Base-by-base conservation (phyloP, 2,329 filamentous ascomycete species). In the Epichloe sibirici region DNA sequence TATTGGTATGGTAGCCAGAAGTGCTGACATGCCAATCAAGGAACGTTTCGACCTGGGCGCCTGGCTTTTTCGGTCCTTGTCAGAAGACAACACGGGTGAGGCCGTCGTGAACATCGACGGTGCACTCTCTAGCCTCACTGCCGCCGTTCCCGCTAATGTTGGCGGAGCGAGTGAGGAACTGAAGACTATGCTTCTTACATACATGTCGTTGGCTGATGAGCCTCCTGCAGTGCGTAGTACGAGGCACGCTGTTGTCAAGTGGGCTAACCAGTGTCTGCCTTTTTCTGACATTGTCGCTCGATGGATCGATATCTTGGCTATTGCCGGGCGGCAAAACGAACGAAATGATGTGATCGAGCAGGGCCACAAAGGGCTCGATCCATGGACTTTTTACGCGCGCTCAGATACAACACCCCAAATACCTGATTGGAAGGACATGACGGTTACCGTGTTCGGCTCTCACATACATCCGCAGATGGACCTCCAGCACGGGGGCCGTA, bases 101-200 rank as follows among this genome's bases (percentile, higher is more conserved):
- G 84, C 90, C 1, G 85, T 86, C 46, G 83, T 95, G 56, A 93
- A 89, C 62, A 90, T 97, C 52, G 90, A 97, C 61, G 88, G 91
- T 49, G 86, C 90, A 0, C 71, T 97, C 3, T 91, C 90, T 4
- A 89, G 84, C 52, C 74, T 95, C 56, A 75, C 72, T 38, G 70
- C 66, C 2, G 70, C 74, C 12, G 75, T 79, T 53, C 58, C 67
- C 1, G 58, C 63, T 2, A 63, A 61, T 37, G 56, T 58, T 44
- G 60, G 62, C n/a, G 57, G 66, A 54, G 60, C 67, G 43, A 57
- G 64, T 28, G 48, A 56, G 2, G 47, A 53, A 9, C 67, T 81
- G 28, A 73, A 72, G 51, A 60, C 62, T 3, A 74, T 93, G 50
- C 74, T 94, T 8, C 71, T 90, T 8, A 75, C 77, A 31, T 85